A percentile compares a stretch with the other conserved stretches of the same genome.
Evolutionary conservation across 1,139 yeast genomes (phyloP).

Genomic region (Geotrichum australiense): DNA sequence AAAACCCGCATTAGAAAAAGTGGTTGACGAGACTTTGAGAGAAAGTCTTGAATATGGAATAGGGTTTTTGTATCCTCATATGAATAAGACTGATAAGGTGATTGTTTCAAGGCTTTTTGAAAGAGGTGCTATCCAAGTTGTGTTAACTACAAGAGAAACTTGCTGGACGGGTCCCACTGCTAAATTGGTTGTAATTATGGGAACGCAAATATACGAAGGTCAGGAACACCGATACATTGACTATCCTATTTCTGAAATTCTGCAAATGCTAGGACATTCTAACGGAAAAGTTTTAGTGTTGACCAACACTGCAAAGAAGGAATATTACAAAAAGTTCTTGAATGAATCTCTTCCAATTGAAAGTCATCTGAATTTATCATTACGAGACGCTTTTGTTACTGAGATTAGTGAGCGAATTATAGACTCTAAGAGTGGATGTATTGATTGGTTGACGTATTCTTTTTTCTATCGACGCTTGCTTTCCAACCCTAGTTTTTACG

Average conservation of each 20-base stretch:
- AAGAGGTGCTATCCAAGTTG: constrained; percentile 44
- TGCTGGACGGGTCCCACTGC: constrained; percentile 47
- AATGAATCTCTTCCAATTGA: constrained; percentile 78
- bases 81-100: constrained; percentile 48
- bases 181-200: constrained; percentile 52
- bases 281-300: constrained; percentile 46
- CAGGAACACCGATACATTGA: constrained; percentile 63
- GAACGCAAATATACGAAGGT: constrained; percentile 70
- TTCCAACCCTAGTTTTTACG: constrained; percentile 84
- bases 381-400: constrained; percentile 62
- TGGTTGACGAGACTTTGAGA: constrained; percentile 44
- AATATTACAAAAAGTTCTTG: constrained; percentile 65
- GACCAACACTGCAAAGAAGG: constrained; percentile 50
- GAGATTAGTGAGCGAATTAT: constrained; percentile 68
- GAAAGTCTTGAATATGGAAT: constrained; percentile 54
- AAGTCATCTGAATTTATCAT: constrained; percentile 52
- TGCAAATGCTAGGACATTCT: constrained; percentile 71
- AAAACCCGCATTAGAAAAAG: constrained; percentile 39
- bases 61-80: constrained; percentile 55
- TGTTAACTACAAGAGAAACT: constrained; percentile 55
- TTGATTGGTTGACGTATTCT: constrained; percentile 85
- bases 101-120: constrained; percentile 50
- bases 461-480: constrained; percentile 75
- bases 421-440: constrained; percentile 69
- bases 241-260: constrained; percentile 56